A percentile compares a stretch with the other conserved stretches of the same genome.
These are phyloP conservation scores for Thermothelomyces thermophilus DNA, from an alignment of 2,329 filamentous ascomycete genomes.

Conservation along the genomic window DNA sequence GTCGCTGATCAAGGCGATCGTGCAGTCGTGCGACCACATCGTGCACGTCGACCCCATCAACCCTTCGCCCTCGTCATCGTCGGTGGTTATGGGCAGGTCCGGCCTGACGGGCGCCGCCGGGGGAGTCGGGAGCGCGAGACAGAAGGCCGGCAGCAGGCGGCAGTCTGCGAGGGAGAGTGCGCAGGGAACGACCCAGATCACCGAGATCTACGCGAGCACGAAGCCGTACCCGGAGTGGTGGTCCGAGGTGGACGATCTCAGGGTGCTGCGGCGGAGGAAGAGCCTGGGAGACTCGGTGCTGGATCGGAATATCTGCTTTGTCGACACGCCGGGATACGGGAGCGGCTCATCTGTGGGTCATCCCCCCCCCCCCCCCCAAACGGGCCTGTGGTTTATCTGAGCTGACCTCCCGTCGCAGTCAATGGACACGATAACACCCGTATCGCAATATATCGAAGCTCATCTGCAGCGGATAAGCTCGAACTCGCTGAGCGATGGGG, in stretches of 20 bases:
- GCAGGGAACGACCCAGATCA: slow-evolving; percentile 35
- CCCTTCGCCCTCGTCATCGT: slow-evolving; percentile 17
- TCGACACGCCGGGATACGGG: slow-evolving; percentile 69
- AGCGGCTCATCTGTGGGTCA: slow-evolving; percentile 47
- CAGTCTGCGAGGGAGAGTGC: slow-evolving; percentile 1
- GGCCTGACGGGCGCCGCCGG: slow-evolving; percentile 13
- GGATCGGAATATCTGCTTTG: slow-evolving; percentile 88
- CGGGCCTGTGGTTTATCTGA: too few relatives aligned
- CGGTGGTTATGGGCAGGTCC: slow-evolving; percentile 10
- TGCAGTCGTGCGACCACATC: slow-evolving; percentile 82
- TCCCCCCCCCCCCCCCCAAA: too few relatives aligned
- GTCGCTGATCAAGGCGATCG: slow-evolving; percentile 79
- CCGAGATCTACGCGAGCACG: slow-evolving; percentile 72
- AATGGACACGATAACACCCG: slow-evolving; percentile 51
- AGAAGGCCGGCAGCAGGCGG: slow-evolving; percentile 3
- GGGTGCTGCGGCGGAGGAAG: slow-evolving; percentile 53
- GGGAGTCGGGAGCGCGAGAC: slow-evolving; percentile 10
- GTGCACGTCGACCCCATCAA: slow-evolving; percentile 76
- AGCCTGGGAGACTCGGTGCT: slow-evolving; percentile 71
- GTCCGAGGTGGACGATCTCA: slow-evolving; percentile 65
- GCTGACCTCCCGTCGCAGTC: slow-evolving; percentile 30
- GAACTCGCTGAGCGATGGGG: slow-evolving; percentile 60
- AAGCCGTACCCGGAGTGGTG: slow-evolving; percentile 86
- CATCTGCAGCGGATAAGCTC: slow-evolving; percentile 58
- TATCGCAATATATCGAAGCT: slow-evolving; percentile 66